Evolutionary conservation across 495 filamentous ascomycete genomes (phyloP), one percentile per base, ranked within the genome.

Genomic region (Penicillium flavigenum): DNA sequence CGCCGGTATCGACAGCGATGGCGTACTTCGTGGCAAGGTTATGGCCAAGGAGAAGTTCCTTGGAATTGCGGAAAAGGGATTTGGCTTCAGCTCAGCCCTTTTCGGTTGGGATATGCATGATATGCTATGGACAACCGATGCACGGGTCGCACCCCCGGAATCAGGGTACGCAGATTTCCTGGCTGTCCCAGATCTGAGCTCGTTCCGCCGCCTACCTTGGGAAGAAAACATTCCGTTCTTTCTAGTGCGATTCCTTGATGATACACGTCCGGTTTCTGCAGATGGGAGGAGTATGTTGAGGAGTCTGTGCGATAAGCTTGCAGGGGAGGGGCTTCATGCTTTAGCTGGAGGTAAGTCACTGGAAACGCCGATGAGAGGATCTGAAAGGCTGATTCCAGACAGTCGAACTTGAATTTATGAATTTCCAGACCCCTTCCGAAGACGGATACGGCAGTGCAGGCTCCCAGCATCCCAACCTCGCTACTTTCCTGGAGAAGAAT

Each of bases 51-150:
- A 89, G 68, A 96, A 96, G 76, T 96, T 96, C 73, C 74, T 96
- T 11, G 89, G 86, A 8, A 83, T 96, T 55, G 88, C 84, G 26
- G 71, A 85, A 55, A 79, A 83, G 44, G 92, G 92, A 50, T 96
- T 96, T 60, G 92, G 92, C 41, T 96, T 96, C 76, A 96, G 92
- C 74, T 91, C 87, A n/a, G 90, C 95, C 51, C 82, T 96, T 42
- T 96, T 95, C 63, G 92, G 91, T 58, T 96, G 91, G 91, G 92
- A 96, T 62, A 95, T 96, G 91, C 91, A 96, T 72, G 92, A 96
- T 64, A 79, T 83, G 72, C 90, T 89, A 9, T 96, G 96, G 64
- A 84, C 85, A 60, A 77, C 79, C 32, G 89, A 96, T 70, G 82
- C 94, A 45, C 84, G 83, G 64, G 86, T 96, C 60, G 90, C 88